Evolutionary conservation across 177 flowering plant genomes (phyloP).

Genomic region (Vitis hybrid): DNA sequence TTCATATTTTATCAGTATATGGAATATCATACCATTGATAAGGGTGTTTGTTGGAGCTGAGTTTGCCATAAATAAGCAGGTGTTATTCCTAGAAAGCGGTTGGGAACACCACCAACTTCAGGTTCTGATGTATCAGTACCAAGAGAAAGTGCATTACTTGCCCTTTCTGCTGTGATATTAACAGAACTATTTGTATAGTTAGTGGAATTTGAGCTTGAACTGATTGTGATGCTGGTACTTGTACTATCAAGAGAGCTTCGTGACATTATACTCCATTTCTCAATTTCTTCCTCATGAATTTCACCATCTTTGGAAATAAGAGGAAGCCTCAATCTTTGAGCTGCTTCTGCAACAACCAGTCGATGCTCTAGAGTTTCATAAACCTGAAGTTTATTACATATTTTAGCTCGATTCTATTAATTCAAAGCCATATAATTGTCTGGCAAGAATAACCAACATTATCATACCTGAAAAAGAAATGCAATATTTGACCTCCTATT

Average conservation of each 20-base stretch:
- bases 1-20: background rate
- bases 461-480: no score
- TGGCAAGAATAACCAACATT: no score
- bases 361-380: conserved; percentile 85
- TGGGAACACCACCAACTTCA: conserved; percentile 93
- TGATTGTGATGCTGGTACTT: conserved; percentile 64
- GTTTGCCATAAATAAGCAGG: conserved; percentile 80
- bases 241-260: conserved; percentile 90
- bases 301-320: conserved; percentile 94
- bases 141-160: conserved; percentile 29
- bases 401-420: no score
- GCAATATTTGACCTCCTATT: no score
- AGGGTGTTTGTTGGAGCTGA: conserved; percentile 65
- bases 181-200: conserved; percentile 51
- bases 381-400: conserved; percentile 41
- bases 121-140: conserved; percentile 55
- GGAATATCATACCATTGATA: conserved; percentile 51
- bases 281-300: conserved; percentile 92
- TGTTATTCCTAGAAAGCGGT: conserved; percentile 89
- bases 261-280: conserved; percentile 79
- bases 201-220: conserved; percentile 65
- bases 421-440: no score
- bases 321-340: conserved; percentile 93
- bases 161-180: conserved; percentile 33
- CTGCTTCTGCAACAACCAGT: conserved; percentile 84